phyloP scores from a whole-genome alignment of 192 early-diverging fungal species.

The Podila clonocystis region DNA sequence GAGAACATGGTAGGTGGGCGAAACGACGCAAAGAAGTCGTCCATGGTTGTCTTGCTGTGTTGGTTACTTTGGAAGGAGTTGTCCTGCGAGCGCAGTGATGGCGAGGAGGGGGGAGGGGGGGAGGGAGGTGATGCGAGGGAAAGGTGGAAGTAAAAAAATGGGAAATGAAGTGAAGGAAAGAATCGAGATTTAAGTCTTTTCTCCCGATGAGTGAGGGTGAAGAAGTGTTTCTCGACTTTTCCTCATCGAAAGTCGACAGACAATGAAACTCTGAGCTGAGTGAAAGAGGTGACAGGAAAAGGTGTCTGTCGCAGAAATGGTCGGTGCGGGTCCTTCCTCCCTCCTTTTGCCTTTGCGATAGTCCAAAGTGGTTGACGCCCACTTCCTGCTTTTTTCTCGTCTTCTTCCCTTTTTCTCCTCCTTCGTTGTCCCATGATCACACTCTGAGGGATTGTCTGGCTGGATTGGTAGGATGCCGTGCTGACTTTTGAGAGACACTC shows the following conservation, averaged over 20 bases:
- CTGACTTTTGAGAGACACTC: too few relatives aligned
- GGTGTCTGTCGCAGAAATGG: too few relatives aligned
- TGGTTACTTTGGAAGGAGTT: neutral
- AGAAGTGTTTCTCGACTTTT: too few relatives aligned
- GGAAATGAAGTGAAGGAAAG: neutral
- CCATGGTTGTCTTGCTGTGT: neutral
- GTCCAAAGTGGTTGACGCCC: neutral
- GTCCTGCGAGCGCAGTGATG: too few relatives aligned
- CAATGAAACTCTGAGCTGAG: neutral
- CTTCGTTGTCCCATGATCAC: neutral
- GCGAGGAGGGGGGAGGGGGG: neutral
- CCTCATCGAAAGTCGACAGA: neutral
- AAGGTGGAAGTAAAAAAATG: neutral
- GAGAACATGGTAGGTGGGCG: constrained; percentile 28
- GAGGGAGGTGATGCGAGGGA: too few relatives aligned
- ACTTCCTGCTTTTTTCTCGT: neutral
- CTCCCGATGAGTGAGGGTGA: too few relatives aligned
- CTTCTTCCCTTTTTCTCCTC: neutral
- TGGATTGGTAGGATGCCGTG: too few relatives aligned
- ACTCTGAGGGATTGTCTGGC: too few relatives aligned
- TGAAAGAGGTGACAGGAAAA: neutral
- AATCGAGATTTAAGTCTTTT: too few relatives aligned
- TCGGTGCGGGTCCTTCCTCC: neutral
- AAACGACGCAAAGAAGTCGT: constrained; percentile 15
- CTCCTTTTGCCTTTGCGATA: neutral